Base-by-base conservation (phyloP, 2,329 filamentous ascomycete genomes). In the Colletotrichum destructivum region DNA sequence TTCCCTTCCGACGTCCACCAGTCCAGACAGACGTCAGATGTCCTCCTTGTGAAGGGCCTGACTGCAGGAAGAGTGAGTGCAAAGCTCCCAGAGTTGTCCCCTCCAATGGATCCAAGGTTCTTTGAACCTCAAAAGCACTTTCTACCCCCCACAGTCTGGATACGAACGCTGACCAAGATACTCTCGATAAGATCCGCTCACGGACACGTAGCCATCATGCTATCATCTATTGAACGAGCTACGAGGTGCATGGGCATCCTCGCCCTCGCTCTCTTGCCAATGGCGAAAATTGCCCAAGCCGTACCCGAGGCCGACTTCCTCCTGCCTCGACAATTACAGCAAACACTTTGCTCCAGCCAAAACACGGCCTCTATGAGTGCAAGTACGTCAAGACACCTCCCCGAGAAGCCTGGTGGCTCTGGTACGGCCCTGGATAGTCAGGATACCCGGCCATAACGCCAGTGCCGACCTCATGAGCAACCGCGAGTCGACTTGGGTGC, bases 281-380 rank as follows among this genome's bases (percentile, higher is more conserved):
- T 77, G 74, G 69, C 69, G 4, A 57, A 75, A 11, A 15, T 78
- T n/a, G 75, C 75, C 42, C 66, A 66, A 21, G 70, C 70, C 31
- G 52, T 23, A 12, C 54, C 65, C 18, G 60, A 64, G 18, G 21
- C 59, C 16, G 61, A 59, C 16, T 18, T 63, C n/a, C 21, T 71
- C 9, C 40, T 59, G 42, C 64, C 64, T 79, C 49, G 73, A 77
- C 56, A 75, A 42, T n/a, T 72, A 55, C 55, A 55, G 56, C 70
- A 72, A 66, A 61, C 67, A 11, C 67, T 83, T n/a, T 84, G 83
- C 72, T 77, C 82, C 52, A 78, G 66, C 49, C 75, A 81, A 74
- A 84, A 84, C 61, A 84, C 83, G 5, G 82, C 76, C 35, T 74
- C 76, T 23, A 77, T 73, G 23, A 70, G 65, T 18, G 75, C 66